These are phyloP conservation scores for Allomyces macrogynus DNA, from an alignment of 192 early-diverging fungal genomes.

Conservation along the genomic window DNA sequence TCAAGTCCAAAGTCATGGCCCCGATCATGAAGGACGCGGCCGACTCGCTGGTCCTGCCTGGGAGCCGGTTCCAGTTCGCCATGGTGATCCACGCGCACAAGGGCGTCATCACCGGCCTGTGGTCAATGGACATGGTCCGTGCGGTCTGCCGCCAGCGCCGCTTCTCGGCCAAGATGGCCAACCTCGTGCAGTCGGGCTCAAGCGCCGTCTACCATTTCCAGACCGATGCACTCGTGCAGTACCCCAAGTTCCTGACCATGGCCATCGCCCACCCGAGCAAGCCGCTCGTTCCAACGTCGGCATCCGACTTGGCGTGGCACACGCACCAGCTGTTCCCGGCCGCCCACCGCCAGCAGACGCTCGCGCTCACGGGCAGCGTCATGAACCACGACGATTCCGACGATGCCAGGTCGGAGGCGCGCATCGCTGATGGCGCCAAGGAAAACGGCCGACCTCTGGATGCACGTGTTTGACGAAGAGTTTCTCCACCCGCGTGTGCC, in stretches of 20 bases:
- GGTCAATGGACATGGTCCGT: conserved; percentile 22
- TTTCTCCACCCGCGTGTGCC: too few relatives aligned
- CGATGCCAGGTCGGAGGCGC: too few relatives aligned
- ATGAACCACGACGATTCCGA: conserved; percentile 40
- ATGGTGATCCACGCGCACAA: conserved; percentile 14
- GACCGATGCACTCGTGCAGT: conserved; percentile 15
- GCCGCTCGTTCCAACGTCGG: conserved; percentile 34
- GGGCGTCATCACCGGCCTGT: conserved; percentile 11
- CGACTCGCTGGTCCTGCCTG: too few relatives aligned
- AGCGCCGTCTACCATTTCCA: conserved; percentile 2
- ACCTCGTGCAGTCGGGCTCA: conserved; percentile 15
- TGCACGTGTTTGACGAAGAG: too few relatives aligned
- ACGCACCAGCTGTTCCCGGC: conserved; percentile 36
- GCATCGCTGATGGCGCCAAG: too few relatives aligned
- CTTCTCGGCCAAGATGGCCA: conserved; percentile 26
- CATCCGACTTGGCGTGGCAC: conserved; percentile 48
- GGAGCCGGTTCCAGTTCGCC: neutral
- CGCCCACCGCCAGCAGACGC: conserved; percentile 26
- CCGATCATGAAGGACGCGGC: too few relatives aligned
- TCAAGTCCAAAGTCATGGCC: too few relatives aligned
- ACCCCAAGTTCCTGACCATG: conserved; percentile 23
- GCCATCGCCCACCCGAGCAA: conserved; percentile 13
- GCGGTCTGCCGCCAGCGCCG: conserved; percentile 25
- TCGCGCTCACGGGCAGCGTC: conserved; percentile 18
- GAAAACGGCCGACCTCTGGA: too few relatives aligned